A percentile compares a stretch with the other conserved stretches of the same genome.
Evolutionary conservation across 768 basidiomycete genomes (phyloP).

Genomic region (Amanita fuliginea): DNA sequence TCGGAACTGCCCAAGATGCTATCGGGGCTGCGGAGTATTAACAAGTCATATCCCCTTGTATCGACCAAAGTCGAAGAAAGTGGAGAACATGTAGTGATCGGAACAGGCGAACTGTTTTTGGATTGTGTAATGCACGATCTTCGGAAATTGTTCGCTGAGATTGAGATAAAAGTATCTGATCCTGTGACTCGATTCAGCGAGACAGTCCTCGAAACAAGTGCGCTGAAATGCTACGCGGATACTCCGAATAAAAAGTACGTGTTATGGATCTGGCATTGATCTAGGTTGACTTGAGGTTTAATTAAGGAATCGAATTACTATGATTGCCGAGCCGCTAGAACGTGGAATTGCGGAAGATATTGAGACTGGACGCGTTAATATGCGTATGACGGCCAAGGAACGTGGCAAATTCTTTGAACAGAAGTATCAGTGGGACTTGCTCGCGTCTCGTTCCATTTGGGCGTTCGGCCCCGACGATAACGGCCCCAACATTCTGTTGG

Average conservation of each 20-base stretch:
- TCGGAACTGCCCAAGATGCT: constrained; percentile 99
- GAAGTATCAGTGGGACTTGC: constrained; percentile 96
- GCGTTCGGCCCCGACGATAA: constrained; percentile 97
- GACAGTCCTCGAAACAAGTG: constrained; percentile 95
- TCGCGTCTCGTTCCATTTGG: constrained; percentile 98
- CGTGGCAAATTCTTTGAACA: constrained; percentile 93
- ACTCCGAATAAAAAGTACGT: constrained; percentile 97
- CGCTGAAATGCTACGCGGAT: constrained; percentile 97
- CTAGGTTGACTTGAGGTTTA: constrained; percentile 9
- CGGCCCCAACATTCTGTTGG: constrained; percentile 87
- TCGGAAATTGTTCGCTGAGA: constrained; percentile 86
- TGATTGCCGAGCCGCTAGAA: constrained; percentile 98
- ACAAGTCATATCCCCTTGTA: constrained; percentile 93
- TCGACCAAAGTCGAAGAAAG: constrained; percentile 97
- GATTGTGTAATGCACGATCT: constrained; percentile 97
- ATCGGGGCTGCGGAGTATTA: constrained; percentile 90
- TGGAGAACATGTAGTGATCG: constrained; percentile 94
- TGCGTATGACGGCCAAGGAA: constrained; percentile 93
- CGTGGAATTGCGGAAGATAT: constrained; percentile 94
- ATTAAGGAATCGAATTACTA: constrained; percentile 89
- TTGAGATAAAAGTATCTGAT: constrained; percentile 99
- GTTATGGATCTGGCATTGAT: neutral
- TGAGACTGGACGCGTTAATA: constrained; percentile 84
- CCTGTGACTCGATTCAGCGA: constrained; percentile 98
- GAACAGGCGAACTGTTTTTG: constrained; percentile 93